A percentile compares a stretch with the other conserved stretches of the same genome.
Conservation (phyloP, 2,329 filamentous ascomycete genomes). For the Microascus cirrosus region DNA sequence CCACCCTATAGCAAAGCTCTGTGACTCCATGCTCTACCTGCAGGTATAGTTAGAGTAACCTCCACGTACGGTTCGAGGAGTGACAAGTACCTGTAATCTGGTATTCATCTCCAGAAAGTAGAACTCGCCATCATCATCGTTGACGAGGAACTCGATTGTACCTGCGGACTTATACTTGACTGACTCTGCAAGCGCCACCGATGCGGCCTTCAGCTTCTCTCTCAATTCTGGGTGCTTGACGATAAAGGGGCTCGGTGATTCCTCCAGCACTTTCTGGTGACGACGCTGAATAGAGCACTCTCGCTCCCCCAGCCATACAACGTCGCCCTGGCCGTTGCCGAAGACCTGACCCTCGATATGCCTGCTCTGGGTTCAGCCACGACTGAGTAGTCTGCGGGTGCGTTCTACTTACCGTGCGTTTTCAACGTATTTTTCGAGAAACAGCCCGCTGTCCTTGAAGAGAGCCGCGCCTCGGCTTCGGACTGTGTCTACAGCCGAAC, state of each 20-base stretch:
- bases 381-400: neutral
- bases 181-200: conserved; percentile 8
- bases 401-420: conserved; percentile 13
- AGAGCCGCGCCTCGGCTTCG: conserved; percentile 20
- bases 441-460: conserved; percentile 27
- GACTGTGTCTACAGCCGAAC: neutral
- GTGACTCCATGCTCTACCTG: too few species aligned
- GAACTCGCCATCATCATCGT: conserved; percentile 49
- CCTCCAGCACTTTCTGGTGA: conserved; percentile 40
- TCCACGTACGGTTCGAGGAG: conserved; percentile 58
- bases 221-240: conserved; percentile 19
- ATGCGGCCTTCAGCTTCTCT: conserved; percentile 11
- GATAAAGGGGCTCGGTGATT: conserved; percentile 30
- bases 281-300: conserved; percentile 39
- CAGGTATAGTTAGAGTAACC: conserved; percentile 28
- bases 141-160: conserved; percentile 47
- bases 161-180: conserved; percentile 20
- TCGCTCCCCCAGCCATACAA: conserved; percentile 29
- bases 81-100: conserved; percentile 66
- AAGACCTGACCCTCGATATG: conserved; percentile 40
- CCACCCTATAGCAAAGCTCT: conserved; percentile 33
- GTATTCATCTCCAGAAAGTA: conserved; percentile 46
- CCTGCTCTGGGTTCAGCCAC: conserved; percentile 22
- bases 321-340: conserved; percentile 29
- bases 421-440: conserved; percentile 29